Base-by-base conservation (phyloP, 1,284 basidiomycete species). In the Anthracocystis panici-leucophaei region DNA sequence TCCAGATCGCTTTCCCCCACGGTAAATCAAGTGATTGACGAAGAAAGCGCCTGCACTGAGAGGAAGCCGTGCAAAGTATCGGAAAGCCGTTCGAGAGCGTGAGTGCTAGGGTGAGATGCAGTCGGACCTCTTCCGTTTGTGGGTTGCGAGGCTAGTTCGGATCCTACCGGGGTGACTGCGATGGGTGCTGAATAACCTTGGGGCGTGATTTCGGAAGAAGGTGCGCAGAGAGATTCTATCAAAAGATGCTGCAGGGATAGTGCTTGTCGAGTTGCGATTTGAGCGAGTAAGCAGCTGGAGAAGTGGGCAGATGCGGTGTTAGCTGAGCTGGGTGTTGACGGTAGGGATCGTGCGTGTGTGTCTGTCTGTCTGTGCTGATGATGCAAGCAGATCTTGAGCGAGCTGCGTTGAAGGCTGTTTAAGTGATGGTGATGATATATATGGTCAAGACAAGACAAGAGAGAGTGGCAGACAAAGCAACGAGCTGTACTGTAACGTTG, bases 271-370 rank as follows among this genome's bases (percentile, higher is more conserved):
- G 21, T 38, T 33, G 23, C 14, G 14, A 6, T 38, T 25, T n/a
- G 23, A 52, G 35, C 35, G 23, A 41, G 51, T 12, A 14, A 40
- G 51, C 38, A 16, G 38, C 16, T 53, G 5, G 3, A 11, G 51
- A 5, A 3, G 14, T 6, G 23, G 29, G 25, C n/a, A 31, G 18
- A 31, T 9, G 29, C 14, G 3, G 35, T 31, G 48, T 11, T 2
- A 2, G 29, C 27, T n/a, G 8, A 27, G 25, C 18, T 18, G 6
- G 52, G 44, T 44, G 52, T 27, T 54, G 52, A 18, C 27, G 41
- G 52, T 44, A 54, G 52, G 52, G 27, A 54, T 54, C 27, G 52
- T 54, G 27, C 3, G 18, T 21, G 20, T 27, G 12, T 12, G 6
- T n/a, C n/a, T 35, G 31, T 38, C 18, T 51, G 27, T 51, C 21